phyloP scores from a whole-genome alignment of 2,329 filamentous ascomycete genomes.

The Tolypocladium ovalisporum region DNA sequence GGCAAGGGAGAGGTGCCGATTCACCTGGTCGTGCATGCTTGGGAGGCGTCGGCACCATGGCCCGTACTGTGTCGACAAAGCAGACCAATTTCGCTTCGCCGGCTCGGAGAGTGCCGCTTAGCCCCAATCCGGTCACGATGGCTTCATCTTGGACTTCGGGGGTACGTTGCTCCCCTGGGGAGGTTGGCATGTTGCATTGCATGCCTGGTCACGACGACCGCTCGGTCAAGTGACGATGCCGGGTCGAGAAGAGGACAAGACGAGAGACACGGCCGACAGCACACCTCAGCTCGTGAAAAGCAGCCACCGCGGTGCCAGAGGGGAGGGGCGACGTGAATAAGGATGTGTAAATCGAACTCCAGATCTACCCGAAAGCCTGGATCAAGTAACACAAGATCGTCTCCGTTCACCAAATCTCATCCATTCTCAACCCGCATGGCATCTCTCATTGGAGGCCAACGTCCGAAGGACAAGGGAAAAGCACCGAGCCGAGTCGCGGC shows the following conservation, averaged over 20 bases:
- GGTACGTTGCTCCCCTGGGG: background rate
- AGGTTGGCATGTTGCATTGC: constrained; percentile 8
- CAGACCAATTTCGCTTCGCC: background rate
- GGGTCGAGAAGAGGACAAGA: background rate
- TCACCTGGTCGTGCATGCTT: constrained; percentile 11
- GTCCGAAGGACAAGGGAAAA: background rate
- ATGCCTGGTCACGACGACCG: constrained; percentile 3
- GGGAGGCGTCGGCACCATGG: constrained; percentile 1
- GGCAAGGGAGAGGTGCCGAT: constrained; percentile 12
- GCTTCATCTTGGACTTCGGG: constrained; percentile 5
- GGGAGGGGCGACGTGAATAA: background rate
- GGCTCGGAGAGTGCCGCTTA: background rate
- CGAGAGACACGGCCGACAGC: constrained; percentile 2
- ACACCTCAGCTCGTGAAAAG: background rate
- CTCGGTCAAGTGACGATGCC: constrained; percentile 5
- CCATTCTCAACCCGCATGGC: background rate
- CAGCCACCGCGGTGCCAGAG: background rate
- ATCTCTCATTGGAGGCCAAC: background rate
- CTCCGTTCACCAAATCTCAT: background rate
- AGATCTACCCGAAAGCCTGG: background rate
- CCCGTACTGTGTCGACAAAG: background rate
- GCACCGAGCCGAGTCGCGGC: background rate
- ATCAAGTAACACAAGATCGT: background rate
- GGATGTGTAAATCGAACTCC: background rate
- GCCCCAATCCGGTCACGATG: constrained; percentile 8